Conservation (phyloP, 768 basidiomycete genomes). For the Naganishia vaughanmartiniae region DNA sequence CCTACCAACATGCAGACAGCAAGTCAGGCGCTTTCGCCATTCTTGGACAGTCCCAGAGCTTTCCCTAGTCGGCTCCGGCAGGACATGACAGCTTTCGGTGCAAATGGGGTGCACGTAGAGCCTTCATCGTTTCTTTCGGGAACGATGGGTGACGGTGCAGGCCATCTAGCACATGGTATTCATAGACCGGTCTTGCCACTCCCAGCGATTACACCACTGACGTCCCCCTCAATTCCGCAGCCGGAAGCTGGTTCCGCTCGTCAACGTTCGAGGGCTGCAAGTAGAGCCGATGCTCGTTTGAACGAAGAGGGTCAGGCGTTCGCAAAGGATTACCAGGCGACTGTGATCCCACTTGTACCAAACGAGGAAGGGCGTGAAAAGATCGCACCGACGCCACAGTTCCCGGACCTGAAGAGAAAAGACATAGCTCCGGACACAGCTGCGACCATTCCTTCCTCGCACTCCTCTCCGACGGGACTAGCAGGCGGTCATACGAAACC, state of each 20-base stretch:
- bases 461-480: background rate
- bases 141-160: background rate
- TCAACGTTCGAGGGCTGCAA: background rate
- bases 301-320: background rate
- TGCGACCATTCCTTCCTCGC: background rate
- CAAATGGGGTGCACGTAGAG: background rate
- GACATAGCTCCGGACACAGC: background rate
- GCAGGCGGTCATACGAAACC: background rate
- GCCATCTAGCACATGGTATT: background rate
- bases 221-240: background rate
- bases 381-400: background rate
- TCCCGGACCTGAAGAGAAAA: background rate
- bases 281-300: background rate
- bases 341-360: background rate
- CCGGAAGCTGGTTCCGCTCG: background rate
- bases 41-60: background rate
- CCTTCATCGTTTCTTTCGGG: background rate
- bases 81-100: background rate
- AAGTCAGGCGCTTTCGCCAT: background rate
- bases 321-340: background rate
- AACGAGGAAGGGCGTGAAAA: background rate
- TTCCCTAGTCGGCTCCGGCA: constrained; percentile 11
- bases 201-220: background rate
- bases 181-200: background rate
- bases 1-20: background rate